A percentile compares a stretch with the other conserved stretches of the same genome.
Conservation (phyloP, 257 asterid species). For the Nicotiana tomentosiformis region DNA sequence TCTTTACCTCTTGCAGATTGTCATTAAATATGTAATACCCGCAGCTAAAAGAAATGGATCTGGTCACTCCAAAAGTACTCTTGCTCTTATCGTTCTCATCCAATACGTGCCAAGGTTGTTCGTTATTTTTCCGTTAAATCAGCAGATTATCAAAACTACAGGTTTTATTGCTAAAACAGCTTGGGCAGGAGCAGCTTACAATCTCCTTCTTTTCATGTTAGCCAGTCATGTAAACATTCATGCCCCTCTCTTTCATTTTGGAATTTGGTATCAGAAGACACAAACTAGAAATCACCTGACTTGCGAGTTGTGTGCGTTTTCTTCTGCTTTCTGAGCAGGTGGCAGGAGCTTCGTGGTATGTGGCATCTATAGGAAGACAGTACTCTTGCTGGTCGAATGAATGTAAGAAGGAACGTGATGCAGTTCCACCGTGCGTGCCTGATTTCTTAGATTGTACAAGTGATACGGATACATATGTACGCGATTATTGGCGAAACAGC, state of each 20-base stretch:
- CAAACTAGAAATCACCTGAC: not conserved
- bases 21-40: slow-evolving; percentile 76
- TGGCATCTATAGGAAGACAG: slow-evolving; percentile 87
- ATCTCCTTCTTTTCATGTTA: slow-evolving; percentile 78
- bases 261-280: not conserved
- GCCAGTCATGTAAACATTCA: slow-evolving; percentile 71
- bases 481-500: slow-evolving; percentile 56
- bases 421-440: slow-evolving; percentile 43
- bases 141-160: slow-evolving; percentile 68
- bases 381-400: slow-evolving; percentile 67
- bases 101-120: slow-evolving; percentile 78
- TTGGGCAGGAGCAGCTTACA: slow-evolving; percentile 97
- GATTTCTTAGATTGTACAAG: slow-evolving; percentile 55
- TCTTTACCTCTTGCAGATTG: slow-evolving; percentile 45
- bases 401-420: slow-evolving; percentile 40
- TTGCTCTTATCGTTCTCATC: slow-evolving; percentile 83
- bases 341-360: slow-evolving; percentile 88
- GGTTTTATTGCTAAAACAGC: slow-evolving; percentile 94
- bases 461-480: not conserved
- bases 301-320: not conserved
- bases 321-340: slow-evolving; percentile 34
- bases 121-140: slow-evolving; percentile 73
- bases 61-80: slow-evolving; percentile 71
- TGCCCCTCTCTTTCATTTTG: not conserved
- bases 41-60: slow-evolving; percentile 50